A percentile compares a stretch with the other conserved stretches of the same genome.
Conservation (phyloP, 2,329 filamentous ascomycete genomes). For the Blastomyces emzantsi region DNA sequence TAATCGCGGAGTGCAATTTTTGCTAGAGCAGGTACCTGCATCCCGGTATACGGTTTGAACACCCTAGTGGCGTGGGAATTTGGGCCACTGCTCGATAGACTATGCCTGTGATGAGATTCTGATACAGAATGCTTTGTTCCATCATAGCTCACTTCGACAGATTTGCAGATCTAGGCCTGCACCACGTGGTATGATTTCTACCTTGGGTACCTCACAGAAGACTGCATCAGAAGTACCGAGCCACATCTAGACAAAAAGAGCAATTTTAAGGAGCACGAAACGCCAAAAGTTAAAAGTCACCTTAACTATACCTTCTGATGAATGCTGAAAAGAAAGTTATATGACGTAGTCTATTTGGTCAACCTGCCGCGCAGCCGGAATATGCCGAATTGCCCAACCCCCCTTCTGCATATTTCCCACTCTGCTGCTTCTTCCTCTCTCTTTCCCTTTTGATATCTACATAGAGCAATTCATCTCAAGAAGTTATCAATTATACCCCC, state of each 20-base stretch:
- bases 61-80: neutral
- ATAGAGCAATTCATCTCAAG: neutral
- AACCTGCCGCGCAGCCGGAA: neutral
- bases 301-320: neutral
- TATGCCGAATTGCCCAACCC: conserved; percentile 9
- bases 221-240: neutral
- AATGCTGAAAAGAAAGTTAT: neutral
- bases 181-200: no score
- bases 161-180: no score
- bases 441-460: neutral
- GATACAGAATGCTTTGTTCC: no score
- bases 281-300: neutral
- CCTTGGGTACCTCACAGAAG: no score
- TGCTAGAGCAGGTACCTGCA: neutral
- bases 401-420: neutral
- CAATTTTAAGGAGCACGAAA: neutral
- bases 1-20: neutral
- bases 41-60: neutral
- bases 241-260: neutral
- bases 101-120: neutral
- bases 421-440: neutral
- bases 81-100: neutral
- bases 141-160: no score
- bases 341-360: neutral
- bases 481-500: neutral